Evolutionary conservation across 1,139 yeast species (phyloP).

Genomic region (Lodderomyces parapsilosis): DNA sequence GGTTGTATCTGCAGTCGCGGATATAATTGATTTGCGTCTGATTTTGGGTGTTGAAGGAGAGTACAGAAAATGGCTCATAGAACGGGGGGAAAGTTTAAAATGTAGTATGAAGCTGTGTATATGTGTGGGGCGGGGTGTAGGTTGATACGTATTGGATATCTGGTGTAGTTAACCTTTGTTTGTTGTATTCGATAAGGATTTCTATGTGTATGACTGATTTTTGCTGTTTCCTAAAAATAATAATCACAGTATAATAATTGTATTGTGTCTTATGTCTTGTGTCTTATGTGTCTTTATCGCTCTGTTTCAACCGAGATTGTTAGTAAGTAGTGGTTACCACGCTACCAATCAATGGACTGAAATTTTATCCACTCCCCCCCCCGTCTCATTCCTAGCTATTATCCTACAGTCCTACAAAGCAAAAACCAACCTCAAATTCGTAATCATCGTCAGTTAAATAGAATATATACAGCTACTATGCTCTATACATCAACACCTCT

Average conservation of each 20-base stretch:
- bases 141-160: too few species aligned
- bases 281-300: background rate
- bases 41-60: slow-evolving; percentile 2
- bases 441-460: background rate
- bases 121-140: too few species aligned
- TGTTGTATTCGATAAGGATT: too few species aligned
- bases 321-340: too few species aligned
- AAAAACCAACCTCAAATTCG: background rate
- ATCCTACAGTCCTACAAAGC: background rate
- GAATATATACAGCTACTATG: background rate
- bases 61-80: background rate
- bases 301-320: too few species aligned
- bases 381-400: too few species aligned
- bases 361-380: too few species aligned
- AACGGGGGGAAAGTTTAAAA: background rate
- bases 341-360: too few species aligned
- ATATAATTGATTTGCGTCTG: slow-evolving; percentile 13
- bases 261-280: too few species aligned
- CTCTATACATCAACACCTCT: background rate
- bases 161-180: too few species aligned
- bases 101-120: background rate
- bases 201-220: background rate
- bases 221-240: background rate
- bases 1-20: slow-evolving; percentile 8
- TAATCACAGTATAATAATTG: too few species aligned